Base-by-base conservation (phyloP, 148 eudicot genomes). In the Rhododendron simsii region DNA sequence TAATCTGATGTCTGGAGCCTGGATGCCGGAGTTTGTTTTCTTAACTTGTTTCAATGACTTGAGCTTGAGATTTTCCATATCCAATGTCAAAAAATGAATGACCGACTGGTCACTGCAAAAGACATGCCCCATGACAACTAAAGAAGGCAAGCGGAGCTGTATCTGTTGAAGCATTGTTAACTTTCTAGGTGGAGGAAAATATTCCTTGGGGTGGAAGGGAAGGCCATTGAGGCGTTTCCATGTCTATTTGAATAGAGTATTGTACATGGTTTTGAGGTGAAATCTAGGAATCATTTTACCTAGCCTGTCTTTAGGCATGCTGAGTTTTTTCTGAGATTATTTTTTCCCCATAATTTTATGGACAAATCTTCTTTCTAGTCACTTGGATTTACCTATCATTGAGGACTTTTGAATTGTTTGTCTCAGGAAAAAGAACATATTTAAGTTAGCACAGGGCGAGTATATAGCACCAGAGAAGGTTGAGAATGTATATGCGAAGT, bases 381-480 rank as follows among this genome's bases (percentile, higher is more conserved):
- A 71, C 76, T 71, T 71, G 3, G 23, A 37, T 28, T 8, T 26
- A 13, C 76, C 20, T 26, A 30, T 30, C 76, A 71, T 71, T 71
- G 76, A 71, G 76, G 35, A 71, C 18, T 71, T 71, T 28, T 71
- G 73, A 30, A 30, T 71, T 71, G 76, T 30, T 85, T 86, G 37
- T 83, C 81, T 80, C 95, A 97, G 98, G 95, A 97, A 94, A 88
- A 97, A 95, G 91, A 97, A 97, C 89, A 95, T 97, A 75, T 97
- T 97, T 88, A 97, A 97, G 91, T 88, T 95, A 87, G 98, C 99
- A 26, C 99, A 97, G 87, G 99, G 98, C 10, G 99, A 97, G 89
- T 97, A 97, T 86, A 92, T 97, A 86, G 99, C 99, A 41, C 99
- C 99, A 14, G 99, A 97, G 91, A 97, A 97, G 89, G 92, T 97